Evolutionary conservation across 2,329 filamentous ascomycete genomes (phyloP).

Genomic region (Cryphonectria carpinicola): DNA sequence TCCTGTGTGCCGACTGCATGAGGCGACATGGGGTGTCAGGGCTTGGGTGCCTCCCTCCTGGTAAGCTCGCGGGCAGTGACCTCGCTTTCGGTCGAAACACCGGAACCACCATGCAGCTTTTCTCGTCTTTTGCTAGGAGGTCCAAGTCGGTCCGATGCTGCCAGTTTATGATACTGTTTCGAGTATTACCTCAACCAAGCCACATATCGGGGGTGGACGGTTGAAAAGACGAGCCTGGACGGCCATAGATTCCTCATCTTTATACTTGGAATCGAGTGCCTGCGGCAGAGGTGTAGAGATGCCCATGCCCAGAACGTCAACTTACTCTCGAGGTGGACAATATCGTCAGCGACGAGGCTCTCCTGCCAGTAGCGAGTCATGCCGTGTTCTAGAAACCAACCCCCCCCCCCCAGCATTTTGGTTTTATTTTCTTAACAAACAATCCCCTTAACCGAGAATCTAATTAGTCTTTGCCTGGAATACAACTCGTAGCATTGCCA

Average conservation of each 20-base stretch:
- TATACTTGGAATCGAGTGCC: not conserved
- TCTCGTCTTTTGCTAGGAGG: not conserved
- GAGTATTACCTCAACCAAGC: not conserved
- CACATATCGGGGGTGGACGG: not conserved
- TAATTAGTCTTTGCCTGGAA: not conserved
- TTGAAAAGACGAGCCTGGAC: not conserved
- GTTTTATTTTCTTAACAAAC: not conserved
- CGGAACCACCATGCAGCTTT: not conserved
- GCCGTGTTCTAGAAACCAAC: not conserved
- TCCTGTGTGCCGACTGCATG: slow-evolving; percentile 7
- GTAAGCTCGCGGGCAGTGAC: not conserved
- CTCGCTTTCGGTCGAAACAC: not conserved
- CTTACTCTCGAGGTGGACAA: not conserved
- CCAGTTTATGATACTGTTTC: not conserved
- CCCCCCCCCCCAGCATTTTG: not conserved
- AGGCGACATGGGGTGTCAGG: not conserved
- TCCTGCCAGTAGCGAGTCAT: not conserved
- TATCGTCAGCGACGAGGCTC: not conserved
- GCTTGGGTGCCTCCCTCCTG: not conserved
- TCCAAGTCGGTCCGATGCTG: not conserved
- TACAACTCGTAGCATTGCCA: not conserved
- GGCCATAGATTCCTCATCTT: not conserved
- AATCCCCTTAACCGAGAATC: not conserved
- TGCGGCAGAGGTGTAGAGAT: not conserved
- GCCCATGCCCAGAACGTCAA: not conserved